A percentile compares a stretch with the other conserved stretches of the same genome.
phyloP scores from a whole-genome alignment of 257 asterid genomes.

The Nicotiana noctiflora region DNA sequence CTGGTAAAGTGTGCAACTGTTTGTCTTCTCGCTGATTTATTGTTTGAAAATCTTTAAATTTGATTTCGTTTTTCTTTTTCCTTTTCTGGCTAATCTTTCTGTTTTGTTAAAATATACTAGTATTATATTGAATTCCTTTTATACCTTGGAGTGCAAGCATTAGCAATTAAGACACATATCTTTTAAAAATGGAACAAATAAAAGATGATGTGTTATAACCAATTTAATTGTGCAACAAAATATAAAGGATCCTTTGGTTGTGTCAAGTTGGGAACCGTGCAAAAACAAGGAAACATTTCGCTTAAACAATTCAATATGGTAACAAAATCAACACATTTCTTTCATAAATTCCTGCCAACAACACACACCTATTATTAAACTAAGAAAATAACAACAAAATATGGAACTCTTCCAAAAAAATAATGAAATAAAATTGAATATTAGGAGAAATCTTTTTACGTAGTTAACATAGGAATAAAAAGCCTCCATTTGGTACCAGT shows the following conservation, averaged over 20 bases:
- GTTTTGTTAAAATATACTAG: neutral
- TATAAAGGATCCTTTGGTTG: too few relatives aligned
- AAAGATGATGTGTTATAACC: neutral
- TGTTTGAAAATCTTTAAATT: neutral
- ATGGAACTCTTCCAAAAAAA: neutral
- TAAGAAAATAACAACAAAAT: neutral
- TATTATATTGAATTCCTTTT: neutral
- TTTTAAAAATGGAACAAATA: neutral
- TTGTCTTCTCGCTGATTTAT: neutral
- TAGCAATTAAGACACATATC: neutral
- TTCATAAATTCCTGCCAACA: neutral
- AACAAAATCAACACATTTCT: neutral
- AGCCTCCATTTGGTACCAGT: neutral
- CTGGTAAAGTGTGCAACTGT: neutral
- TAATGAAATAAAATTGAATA: neutral
- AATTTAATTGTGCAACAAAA: neutral
- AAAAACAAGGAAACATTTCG: neutral
- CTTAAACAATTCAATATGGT: neutral
- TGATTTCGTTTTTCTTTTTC: neutral
- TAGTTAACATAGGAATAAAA: neutral
- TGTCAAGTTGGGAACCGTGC: too few relatives aligned
- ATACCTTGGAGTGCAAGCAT: neutral
- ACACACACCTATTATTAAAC: neutral
- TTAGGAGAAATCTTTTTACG: neutral
- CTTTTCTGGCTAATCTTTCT: neutral